Evolutionary conservation across 2,329 filamentous ascomycete genomes (phyloP), one percentile per base, ranked within the genome.

Genomic region (Metarhizium robertsii): DNA sequence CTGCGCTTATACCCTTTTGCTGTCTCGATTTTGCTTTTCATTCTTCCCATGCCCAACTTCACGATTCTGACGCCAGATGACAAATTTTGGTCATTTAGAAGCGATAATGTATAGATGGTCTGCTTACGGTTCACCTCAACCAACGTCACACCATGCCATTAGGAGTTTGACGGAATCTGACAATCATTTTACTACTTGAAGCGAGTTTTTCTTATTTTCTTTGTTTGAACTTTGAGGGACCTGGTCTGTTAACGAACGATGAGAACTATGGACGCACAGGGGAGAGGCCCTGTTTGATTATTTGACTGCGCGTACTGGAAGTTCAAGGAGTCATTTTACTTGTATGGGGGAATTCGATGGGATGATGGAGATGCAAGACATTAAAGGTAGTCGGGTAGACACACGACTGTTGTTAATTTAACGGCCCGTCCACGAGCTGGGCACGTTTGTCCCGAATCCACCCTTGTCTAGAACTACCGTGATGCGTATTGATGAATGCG

Each of bases 131-230:
- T 6, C 32, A 8, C 42, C 18, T 30, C 32, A 13, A 36, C 20
- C 47, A 43, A 42, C 29, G n/a, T 45, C 7, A 11, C 40, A 18
- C n/a, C 20, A 20, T 4, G 20, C 45, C 55, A 59, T 54, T 55
- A 55, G 47, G 46, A 55, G 63, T 66, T 61, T 52, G 36, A 51
- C 43, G 61, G 64, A 60, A 58, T 60, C 34, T 13, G 30, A 25
- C 25, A 49, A 4, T 20, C n/a, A 20, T 16, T 45, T 45, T 45
- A 11, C n/a, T 25, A 45, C 16, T n/a, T 25, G 29, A 7, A 49
- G 25, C 47, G 20, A 14, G 6, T 49, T 32, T 16, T 49, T 32
- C 5, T 34, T 6, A 6, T 32, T 49, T 50, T 10, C 13, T 18
- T 11, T 46, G 40, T 46, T 46, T 20, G 43, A 13, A 25, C 25